These are phyloP conservation scores for Knoxdaviesia capensis DNA, from an alignment of 2,329 filamentous ascomycete genomes.

Conservation along the genomic window DNA sequence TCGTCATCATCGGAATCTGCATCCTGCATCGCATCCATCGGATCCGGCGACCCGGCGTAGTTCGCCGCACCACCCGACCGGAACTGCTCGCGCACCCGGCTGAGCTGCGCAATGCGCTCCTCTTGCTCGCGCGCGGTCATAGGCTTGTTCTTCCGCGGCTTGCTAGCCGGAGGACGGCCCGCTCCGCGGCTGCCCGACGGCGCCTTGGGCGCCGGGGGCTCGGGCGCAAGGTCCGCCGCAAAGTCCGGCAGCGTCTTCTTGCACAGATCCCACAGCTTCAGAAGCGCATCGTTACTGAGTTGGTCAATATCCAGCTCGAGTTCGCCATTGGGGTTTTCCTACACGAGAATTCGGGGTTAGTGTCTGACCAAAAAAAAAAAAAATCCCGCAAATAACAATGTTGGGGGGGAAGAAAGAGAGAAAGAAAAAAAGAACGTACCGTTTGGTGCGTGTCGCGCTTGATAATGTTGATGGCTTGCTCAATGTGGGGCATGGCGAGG, in stretches of 20 bases:
- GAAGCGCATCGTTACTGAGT: conserved; percentile 32
- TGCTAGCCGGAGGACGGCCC: conserved; percentile 16
- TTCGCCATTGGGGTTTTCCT: conserved; percentile 39
- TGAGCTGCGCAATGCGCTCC: conserved; percentile 38
- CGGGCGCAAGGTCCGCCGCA: conserved; percentile 4
- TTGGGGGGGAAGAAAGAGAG: neutral
- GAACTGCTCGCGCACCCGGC: conserved; percentile 24
- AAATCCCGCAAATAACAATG: conserved; percentile 1
- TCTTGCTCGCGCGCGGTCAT: conserved; percentile 55
- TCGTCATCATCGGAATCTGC: conserved; percentile 4
- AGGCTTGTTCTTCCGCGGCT: conserved; percentile 55
- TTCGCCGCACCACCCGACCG: conserved; percentile 1
- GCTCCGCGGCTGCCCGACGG: conserved; percentile 10
- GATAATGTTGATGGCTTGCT: conserved; percentile 72
- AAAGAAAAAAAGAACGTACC: conserved; percentile 28
- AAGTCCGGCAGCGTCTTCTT: conserved; percentile 21
- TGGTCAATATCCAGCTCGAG: conserved; percentile 39
- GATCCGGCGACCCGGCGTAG: conserved; percentile 4
- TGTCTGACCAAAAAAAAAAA: too few relatives aligned
- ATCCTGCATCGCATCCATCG: conserved; percentile 1
- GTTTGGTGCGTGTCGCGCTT: conserved; percentile 63
- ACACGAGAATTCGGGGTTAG: neutral
- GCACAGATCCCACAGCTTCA: conserved; percentile 27
- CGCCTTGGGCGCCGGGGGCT: neutral
- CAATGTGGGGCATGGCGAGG: conserved; percentile 59